Base-by-base conservation (phyloP, 495 filamentous ascomycete genomes). In the Penicillium dipodomyicola region DNA sequence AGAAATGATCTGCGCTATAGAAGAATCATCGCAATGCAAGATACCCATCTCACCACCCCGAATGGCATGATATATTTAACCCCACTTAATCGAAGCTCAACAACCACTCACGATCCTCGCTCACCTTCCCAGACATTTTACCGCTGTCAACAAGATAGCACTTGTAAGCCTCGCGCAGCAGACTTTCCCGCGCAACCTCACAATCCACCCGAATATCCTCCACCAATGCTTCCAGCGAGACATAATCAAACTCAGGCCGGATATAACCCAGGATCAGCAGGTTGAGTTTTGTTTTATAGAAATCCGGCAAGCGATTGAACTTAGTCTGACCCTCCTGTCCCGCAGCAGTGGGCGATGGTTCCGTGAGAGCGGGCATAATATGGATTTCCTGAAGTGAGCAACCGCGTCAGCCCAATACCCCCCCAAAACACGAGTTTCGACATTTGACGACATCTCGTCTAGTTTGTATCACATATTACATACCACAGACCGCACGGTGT, bases 191-290 rank as follows among this genome's bases (percentile, higher is more conserved):
- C 20, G 91, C 87, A 49, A 98, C 92, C 66, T 89, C 84, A 65
- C 93, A 92, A 74, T 98, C 94, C 51, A 87, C 75, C 56, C 81
- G 79, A 61, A 98, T 98, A 74, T 98, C 94, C 62, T 87, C 82
- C 37, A 97, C 83, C 69, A 98, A 69, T 25, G 84, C 85, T 52
- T 97, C 92, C 64, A 89, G 76, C 47, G 82, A 85, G 30, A 86
- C 82, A 73, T 98, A 98, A 71, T 97, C 91, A 64, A 82, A 85
- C 67, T 98, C 94, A 11, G 88, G 86, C 40, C 94, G 83, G 39
- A 98, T 91, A 70, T 87, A 97, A 15, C 94, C 94, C 53, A 92
- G 68, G 57, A 98, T 82, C 22, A 89, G 62, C 6, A 97, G 77
- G 49, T 89, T 85, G 77, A 98, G 87, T 48, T 81, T 76, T 7